phyloP scores from a whole-genome alignment of 2,329 filamentous ascomycete genomes.

The Ophiostoma quercus region DNA sequence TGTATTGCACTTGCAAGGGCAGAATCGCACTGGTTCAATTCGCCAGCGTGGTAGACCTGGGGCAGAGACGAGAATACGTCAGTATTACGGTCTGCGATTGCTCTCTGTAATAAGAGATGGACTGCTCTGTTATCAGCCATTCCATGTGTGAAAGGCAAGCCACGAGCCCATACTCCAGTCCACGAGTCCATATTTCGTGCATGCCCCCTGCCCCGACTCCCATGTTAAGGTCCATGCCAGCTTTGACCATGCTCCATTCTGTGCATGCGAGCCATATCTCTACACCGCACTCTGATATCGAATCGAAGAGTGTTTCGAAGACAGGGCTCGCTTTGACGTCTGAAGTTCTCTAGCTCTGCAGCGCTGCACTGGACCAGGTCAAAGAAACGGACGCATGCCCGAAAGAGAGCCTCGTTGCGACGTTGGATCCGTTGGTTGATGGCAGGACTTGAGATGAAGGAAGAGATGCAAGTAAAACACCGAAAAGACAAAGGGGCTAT shows the following conservation, averaged over 20 bases:
- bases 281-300: slow-evolving; percentile 10
- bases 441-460: background rate
- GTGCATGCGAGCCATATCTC: background rate
- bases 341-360: background rate
- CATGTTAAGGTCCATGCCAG: background rate
- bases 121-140: background rate
- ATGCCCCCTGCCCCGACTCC: background rate
- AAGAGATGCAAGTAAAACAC: background rate
- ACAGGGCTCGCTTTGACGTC: slow-evolving; percentile 8
- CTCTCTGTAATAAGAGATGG: background rate
- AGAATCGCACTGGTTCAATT: background rate
- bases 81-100: slow-evolving; percentile 9
- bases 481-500: background rate
- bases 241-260: background rate
- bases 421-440: background rate
- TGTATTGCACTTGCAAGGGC: background rate
- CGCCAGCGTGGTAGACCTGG: background rate
- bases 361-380: background rate
- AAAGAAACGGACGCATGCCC: slow-evolving; percentile 9
- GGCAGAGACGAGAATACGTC: slow-evolving; percentile 8
- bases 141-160: background rate
- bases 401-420: slow-evolving; percentile 1
- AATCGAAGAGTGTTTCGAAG: background rate
- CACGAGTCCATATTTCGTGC: background rate
- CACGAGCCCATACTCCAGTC: background rate